Percentiles rank a stretch among this genome's conserved stretches.
phyloP scores from a whole-genome alignment of 495 filamentous ascomycete genomes.

The Penicillium waksmanii region DNA sequence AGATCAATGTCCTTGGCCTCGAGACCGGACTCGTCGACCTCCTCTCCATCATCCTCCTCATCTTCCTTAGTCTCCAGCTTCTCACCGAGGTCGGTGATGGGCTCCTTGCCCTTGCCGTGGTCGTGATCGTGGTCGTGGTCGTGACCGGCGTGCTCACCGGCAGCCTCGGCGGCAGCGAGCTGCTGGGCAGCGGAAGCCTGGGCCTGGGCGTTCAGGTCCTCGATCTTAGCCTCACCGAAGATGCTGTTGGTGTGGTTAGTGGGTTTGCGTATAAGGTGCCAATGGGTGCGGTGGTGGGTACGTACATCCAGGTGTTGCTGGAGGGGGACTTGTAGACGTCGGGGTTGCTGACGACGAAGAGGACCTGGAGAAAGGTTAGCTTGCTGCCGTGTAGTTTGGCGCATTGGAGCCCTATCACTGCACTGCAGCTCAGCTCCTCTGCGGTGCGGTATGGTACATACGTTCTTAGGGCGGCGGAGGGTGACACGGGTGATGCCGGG shows the following conservation, averaged over 20 bases:
- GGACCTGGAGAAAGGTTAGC: slow-evolving; percentile 62
- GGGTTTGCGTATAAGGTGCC: neutral
- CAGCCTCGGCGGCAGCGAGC: slow-evolving; percentile 78
- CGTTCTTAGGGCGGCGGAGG: slow-evolving; percentile 96
- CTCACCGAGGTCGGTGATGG: slow-evolving; percentile 63
- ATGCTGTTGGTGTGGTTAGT: slow-evolving; percentile 60
- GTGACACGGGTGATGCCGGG: slow-evolving; percentile 98
- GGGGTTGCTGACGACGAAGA: slow-evolving; percentile 99
- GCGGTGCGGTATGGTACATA: slow-evolving; percentile 41
- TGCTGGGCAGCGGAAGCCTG: slow-evolving; percentile 92
- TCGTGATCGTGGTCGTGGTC: slow-evolving; percentile 75
- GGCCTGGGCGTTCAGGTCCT: slow-evolving; percentile 97
- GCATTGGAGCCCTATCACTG: too few relatives aligned
- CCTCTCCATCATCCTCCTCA: slow-evolving; percentile 94
- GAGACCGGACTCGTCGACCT: slow-evolving; percentile 88
- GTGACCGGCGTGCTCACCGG: slow-evolving; percentile 76
- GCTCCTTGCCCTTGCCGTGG: slow-evolving; percentile 75
- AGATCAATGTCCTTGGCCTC: slow-evolving; percentile 99
- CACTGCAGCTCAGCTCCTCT: neutral
- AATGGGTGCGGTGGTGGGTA: slow-evolving; percentile 13
- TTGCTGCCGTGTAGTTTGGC: too few relatives aligned
- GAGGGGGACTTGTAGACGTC: slow-evolving; percentile 98
- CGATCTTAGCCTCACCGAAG: slow-evolving; percentile 99
- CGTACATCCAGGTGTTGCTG: slow-evolving; percentile 99
- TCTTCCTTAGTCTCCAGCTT: slow-evolving; percentile 85